Evolutionary conservation across 768 basidiomycete genomes (phyloP).

Genomic region (Boletus sensibilis): DNA sequence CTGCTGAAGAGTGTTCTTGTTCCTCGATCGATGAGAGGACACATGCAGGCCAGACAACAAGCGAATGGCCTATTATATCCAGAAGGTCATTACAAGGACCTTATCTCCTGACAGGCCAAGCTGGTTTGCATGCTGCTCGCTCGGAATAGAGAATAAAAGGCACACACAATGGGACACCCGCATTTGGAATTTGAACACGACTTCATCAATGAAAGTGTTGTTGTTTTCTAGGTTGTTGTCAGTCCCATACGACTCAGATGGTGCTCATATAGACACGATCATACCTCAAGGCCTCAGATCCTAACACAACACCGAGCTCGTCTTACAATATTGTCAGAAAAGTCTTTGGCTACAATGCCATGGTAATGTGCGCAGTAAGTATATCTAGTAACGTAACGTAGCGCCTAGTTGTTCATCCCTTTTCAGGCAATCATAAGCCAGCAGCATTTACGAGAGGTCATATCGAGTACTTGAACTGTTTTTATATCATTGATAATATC

Average conservation of each 20-base stretch:
- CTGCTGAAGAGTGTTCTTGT: slow-evolving; percentile 16
- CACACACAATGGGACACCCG: slow-evolving; percentile 3
- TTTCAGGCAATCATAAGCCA: not conserved
- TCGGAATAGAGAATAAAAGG: not conserved
- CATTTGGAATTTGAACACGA: not conserved
- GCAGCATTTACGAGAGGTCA: no score
- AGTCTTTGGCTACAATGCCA: not conserved
- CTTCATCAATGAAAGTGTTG: no score
- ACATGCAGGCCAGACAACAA: slow-evolving; percentile 12
- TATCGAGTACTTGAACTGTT: no score
- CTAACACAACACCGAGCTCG: not conserved
- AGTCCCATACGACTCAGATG: not conserved
- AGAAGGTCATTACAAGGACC: slow-evolving; percentile 6
- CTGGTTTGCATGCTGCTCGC: not conserved
- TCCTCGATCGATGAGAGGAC: not conserved
- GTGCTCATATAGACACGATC: no score
- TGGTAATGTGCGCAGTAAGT: no score
- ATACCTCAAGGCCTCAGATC: no score
- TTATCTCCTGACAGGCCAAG: no score
- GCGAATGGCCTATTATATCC: slow-evolving; percentile 7
- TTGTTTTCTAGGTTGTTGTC: no score
- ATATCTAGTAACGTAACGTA: no score
- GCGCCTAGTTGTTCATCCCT: no score
- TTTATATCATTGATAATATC: no score
- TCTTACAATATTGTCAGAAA: not conserved